Percentiles rank a stretch among this genome's conserved stretches.
Evolutionary conservation across 2,329 filamentous ascomycete species (phyloP).

Genomic region (Neofusicoccum ribis): DNA sequence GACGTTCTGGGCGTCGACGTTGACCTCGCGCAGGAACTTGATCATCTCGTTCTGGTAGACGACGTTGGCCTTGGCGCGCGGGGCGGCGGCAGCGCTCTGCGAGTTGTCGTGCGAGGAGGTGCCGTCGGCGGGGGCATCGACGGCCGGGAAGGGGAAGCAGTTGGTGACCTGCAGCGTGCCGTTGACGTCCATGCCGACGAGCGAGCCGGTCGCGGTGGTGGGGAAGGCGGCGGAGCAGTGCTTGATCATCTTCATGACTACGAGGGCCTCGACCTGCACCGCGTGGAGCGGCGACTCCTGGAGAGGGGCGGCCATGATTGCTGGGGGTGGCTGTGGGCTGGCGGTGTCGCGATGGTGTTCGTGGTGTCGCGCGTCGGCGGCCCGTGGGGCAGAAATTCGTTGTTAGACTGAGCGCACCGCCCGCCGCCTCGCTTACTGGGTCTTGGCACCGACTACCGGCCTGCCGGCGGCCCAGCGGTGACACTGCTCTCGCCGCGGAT

Average conservation of each 20-base stretch:
- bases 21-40: conserved; percentile 92
- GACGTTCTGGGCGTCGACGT: conserved; percentile 95
- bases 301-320: conserved; percentile 37
- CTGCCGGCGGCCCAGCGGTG: no score
- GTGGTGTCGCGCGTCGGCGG: conserved; percentile 19
- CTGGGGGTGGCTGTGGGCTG: conserved; percentile 2
- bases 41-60: conserved; percentile 96
- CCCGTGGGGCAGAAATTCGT: conserved; percentile 21
- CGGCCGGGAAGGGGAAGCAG: conserved; percentile 86
- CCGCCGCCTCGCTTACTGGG: conserved; percentile 11
- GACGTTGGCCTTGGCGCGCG: conserved; percentile 86
- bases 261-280: conserved; percentile 93
- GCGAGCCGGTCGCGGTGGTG: conserved; percentile 81
- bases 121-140: conserved; percentile 65
- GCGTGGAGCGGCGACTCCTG: conserved; percentile 66
- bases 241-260: conserved; percentile 98
- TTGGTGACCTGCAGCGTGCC: conserved; percentile 88
- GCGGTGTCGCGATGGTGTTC: conserved; percentile 11
- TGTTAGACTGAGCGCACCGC: conserved; percentile 7
- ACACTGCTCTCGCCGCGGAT: no score
- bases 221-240: conserved; percentile 88
- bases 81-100: conserved; percentile 67
- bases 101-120: conserved; percentile 28
- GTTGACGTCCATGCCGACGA: conserved; percentile 90
- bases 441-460: not conserved